Evolutionary conservation across 768 basidiomycete genomes (phyloP).

Genomic region (Dioszegia crocea): DNA sequence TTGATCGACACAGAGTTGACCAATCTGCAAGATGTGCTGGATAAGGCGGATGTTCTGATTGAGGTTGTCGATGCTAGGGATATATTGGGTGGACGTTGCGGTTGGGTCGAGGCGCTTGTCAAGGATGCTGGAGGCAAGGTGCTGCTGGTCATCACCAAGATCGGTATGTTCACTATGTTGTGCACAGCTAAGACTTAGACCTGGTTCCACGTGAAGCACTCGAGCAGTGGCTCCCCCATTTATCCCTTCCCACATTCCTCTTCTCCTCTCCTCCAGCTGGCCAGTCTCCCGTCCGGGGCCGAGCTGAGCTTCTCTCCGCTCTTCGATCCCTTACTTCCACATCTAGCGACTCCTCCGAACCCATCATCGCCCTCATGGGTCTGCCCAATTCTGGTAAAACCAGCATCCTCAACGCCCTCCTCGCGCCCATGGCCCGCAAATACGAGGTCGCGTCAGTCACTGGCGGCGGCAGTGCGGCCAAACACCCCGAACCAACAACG

Average conservation of each 20-base stretch:
- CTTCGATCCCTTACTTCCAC: slow-evolving; percentile 31
- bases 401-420: slow-evolving; percentile 75
- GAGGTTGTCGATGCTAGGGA: slow-evolving; percentile 82
- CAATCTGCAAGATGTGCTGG: slow-evolving; percentile 63
- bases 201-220: slow-evolving; percentile 73
- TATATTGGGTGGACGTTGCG: slow-evolving; percentile 67
- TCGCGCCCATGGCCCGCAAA: slow-evolving; percentile 55
- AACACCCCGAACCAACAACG: slow-evolving; percentile 65
- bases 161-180: slow-evolving; percentile 59
- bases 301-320: slow-evolving; percentile 27
- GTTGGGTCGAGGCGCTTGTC: slow-evolving; percentile 59
- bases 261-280: slow-evolving; percentile 52
- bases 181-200: slow-evolving; percentile 54
- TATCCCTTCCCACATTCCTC: slow-evolving; percentile 64
- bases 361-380: slow-evolving; percentile 77
- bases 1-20: slow-evolving; percentile 64
- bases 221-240: slow-evolving; percentile 61
- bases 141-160: slow-evolving; percentile 77
- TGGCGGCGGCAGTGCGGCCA: slow-evolving; percentile 28
- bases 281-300: slow-evolving; percentile 26
- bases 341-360: slow-evolving; percentile 53
- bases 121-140: slow-evolving; percentile 54
- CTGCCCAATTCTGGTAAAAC: slow-evolving; percentile 83
- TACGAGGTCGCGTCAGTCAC: neutral
- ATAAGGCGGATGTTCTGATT: slow-evolving; percentile 71